phyloP scores from a whole-genome alignment of 2,329 filamentous ascomycete species.

The Beauveria sp. region DNA sequence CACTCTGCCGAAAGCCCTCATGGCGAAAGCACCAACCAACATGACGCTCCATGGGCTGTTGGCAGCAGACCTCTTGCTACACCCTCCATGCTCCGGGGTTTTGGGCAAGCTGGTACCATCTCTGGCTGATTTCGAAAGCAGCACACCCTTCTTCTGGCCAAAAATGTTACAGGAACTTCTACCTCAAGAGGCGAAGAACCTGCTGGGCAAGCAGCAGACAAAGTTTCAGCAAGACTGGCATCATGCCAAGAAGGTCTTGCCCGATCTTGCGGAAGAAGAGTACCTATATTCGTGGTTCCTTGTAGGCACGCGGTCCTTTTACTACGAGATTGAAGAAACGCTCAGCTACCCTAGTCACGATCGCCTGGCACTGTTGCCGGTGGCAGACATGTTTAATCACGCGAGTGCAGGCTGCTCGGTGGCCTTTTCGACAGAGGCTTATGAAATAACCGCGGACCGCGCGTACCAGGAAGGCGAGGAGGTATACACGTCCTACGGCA shows the following conservation, averaged over 20 bases:
- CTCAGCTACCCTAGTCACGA: conserved; percentile 37
- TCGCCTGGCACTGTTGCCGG: conserved; percentile 57
- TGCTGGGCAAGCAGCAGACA: conserved; percentile 46
- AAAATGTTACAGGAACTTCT: conserved; percentile 37
- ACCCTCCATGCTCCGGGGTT: neutral
- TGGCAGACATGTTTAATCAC: conserved; percentile 61
- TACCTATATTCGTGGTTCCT: conserved; percentile 45
- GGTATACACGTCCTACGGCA: conserved; percentile 61
- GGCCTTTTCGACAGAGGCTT: conserved; percentile 40
- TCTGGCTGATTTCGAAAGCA: conserved; percentile 8
- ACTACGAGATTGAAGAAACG: conserved; percentile 35
- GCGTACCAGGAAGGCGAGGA: conserved; percentile 53
- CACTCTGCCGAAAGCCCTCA: conserved; percentile 48
- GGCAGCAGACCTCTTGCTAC: conserved; percentile 54
- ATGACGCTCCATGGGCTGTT: conserved; percentile 64
- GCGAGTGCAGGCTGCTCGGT: conserved; percentile 44
- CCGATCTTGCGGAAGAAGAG: conserved; percentile 22
- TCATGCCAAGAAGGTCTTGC: conserved; percentile 19
- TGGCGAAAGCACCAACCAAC: conserved; percentile 41
- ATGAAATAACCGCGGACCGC: conserved; percentile 44
- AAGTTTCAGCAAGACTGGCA: conserved; percentile 36
- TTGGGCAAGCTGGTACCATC: conserved; percentile 4
- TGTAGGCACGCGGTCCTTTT: conserved; percentile 50
- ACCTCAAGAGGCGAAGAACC: conserved; percentile 32
- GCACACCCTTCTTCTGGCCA: conserved; percentile 37